Evolutionary conservation across 1,139 yeast genomes (phyloP), one percentile per base, ranked within the genome.

Genomic region (Magnusiomyces suaveolens): DNA sequence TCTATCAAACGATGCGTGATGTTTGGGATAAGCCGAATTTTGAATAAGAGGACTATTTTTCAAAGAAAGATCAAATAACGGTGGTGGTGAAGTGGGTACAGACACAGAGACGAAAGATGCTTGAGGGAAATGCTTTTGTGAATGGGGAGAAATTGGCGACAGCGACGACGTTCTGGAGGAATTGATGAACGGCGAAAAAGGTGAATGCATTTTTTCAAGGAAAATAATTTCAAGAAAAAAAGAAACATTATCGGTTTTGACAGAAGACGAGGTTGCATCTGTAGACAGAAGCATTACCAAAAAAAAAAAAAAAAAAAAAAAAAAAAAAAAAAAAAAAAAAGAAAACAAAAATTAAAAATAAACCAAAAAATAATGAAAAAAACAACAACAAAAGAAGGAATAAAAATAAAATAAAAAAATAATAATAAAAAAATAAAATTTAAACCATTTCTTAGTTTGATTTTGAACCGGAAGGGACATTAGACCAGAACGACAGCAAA

Each of bases 61-160:
- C 33, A 29, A 29, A 6, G 33, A 29, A 29, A 29, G 33, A 29
- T n/a, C n/a, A n/a, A n/a, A n/a, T n/a, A 29, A 29, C 6, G n/a
- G 41, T 38, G 41, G 41, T 38, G 41, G 41, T 38, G 41, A 38
- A 4, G 41, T 38, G 41, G 41, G 41, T 38, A 38, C 41, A 38
- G 41, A n/a, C 20, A 18, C 41, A 38, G 41, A 38, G 12, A 29
- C 10, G 12, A 29, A 29, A 29, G 33, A 29, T n/a, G n/a, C n/a
- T n/a, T n/a, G n/a, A 12, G 33, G 33, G 12, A 12, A 12, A 29
- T 29, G 33, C 6, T 6, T 6, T 6, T 6, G 12, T 29, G 12
- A 29, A 29, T 6, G 6, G 33, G 33, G 33, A 29, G 33, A 29
- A 29, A 29, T 12, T 12, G 6, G 33, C 10, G 33, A 29, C 12